phyloP scores from a whole-genome alignment of 352 stramenopile species.

The Phytophthora multivora region DNA sequence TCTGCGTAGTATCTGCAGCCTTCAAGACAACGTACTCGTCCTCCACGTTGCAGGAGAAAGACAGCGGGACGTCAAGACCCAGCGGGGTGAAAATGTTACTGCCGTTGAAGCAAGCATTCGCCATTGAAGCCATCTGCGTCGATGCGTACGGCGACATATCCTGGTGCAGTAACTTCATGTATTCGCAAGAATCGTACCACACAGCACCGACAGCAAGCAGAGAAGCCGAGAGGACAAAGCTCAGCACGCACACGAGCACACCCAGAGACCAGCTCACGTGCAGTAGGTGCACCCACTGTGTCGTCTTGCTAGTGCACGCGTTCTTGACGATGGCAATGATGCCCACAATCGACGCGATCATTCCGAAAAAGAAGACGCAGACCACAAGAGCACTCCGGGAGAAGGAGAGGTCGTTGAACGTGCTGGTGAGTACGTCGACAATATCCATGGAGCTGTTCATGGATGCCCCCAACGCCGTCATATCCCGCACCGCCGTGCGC shows the following conservation, averaged over 20 bases:
- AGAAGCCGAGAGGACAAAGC: constrained; percentile 74
- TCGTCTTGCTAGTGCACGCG: constrained; percentile 72
- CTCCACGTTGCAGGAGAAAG: constrained; percentile 69
- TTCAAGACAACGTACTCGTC: constrained; percentile 58
- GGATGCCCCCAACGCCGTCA: constrained; percentile 54
- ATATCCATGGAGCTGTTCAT: constrained; percentile 63
- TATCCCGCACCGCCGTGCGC: constrained; percentile 49
- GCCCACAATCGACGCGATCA: constrained; percentile 69
- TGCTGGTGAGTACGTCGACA: constrained; percentile 61
- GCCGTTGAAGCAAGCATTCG: constrained; percentile 79
- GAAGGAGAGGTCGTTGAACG: constrained; percentile 81
- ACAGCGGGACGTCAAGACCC: constrained; percentile 48
- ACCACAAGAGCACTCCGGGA: constrained; percentile 74
- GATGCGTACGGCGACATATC: constrained; percentile 80
- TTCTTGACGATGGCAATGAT: constrained; percentile 78
- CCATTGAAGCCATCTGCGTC: constrained; percentile 52
- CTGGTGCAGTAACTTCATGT: constrained; percentile 79
- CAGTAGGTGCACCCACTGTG: constrained; percentile 73
- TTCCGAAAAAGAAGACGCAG: constrained; percentile 76
- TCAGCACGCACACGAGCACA: constrained; percentile 77
- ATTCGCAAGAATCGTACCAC: constrained; percentile 83
- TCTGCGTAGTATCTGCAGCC: constrained; percentile 43
- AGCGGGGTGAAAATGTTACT: constrained; percentile 63
- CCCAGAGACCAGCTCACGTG: constrained; percentile 79
- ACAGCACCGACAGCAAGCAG: constrained; percentile 76